Percentiles rank a stretch among this genome's conserved stretches.
Evolutionary conservation across 345 rosid genomes (phyloP).

Genomic region (Linum usitatissimum): DNA sequence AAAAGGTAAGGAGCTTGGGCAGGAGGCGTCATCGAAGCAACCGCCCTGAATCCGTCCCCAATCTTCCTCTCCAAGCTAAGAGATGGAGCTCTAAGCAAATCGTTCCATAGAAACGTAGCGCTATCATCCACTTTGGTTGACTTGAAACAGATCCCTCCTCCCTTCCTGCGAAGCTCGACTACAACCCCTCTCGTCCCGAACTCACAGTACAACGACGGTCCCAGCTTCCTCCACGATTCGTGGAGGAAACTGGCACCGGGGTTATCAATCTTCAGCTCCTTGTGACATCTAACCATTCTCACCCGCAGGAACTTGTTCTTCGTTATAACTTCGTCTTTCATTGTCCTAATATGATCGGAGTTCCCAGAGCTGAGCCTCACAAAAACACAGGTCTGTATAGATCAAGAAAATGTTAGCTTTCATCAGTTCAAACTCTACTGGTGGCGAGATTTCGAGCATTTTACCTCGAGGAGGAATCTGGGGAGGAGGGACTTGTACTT

Average conservation of each 20-base stretch:
- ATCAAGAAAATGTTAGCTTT: background rate
- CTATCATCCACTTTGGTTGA: conserved; percentile 31
- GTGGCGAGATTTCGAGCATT: background rate
- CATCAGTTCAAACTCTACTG: too few species aligned
- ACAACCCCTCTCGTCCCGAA: conserved; percentile 61
- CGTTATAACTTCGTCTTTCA: conserved; percentile 12
- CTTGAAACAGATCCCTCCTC: conserved; percentile 32
- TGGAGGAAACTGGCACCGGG: conserved; percentile 26
- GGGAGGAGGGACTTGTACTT: conserved; percentile 61
- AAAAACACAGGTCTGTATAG: conserved; percentile 49
- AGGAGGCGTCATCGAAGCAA: conserved; percentile 71
- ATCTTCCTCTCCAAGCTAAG: conserved; percentile 42
- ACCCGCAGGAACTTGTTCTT: conserved; percentile 40
- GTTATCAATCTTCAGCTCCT: conserved; percentile 54
- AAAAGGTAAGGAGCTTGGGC: conserved; percentile 78
- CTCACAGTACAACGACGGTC: conserved; percentile 66
- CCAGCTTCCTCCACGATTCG: conserved; percentile 46
- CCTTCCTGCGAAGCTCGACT: conserved; percentile 35
- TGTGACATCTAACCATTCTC: conserved; percentile 49
- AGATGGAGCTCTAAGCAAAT: conserved; percentile 56
- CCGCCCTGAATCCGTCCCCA: conserved; percentile 30
- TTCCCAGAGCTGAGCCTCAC: conserved; percentile 30
- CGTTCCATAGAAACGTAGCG: conserved; percentile 54
- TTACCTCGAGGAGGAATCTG: conserved; percentile 69
- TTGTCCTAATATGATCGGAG: conserved; percentile 11